Evolutionary conservation across 2,329 filamentous ascomycete genomes (phyloP), one percentile per base, ranked within the genome.

Genomic region (Biscogniauxia mediterranea): DNA sequence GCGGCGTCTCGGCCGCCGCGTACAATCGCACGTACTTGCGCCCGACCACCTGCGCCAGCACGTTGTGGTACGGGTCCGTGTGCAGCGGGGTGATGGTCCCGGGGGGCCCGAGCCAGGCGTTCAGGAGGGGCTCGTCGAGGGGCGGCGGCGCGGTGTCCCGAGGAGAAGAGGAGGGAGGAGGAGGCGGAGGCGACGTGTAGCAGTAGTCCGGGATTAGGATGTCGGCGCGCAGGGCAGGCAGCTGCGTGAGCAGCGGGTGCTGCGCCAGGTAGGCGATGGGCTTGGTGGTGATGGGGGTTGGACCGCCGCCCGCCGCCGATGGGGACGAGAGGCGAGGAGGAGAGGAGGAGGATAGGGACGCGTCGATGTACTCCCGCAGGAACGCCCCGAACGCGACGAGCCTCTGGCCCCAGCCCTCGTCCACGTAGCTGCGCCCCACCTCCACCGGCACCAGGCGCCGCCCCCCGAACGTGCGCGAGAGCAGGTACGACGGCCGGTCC

Each of bases 21-120:
- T 97, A 98, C 1, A 98, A 80, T 1, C 95, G 84, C n/a, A 98
- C 79, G 74, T 98, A 98, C 76, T 99, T 99, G 60, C 85, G 82
- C 0, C 95, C 95, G 0, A 96, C 91, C 0, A 96, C 90, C 75
- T 98, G 95, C 23, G 89, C 89, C 4, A 98, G 84, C 54, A 98
- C 85, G 71, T 98, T 98, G 73, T 97, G 92, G 74, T 97, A 96
- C 1, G 91, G 92, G 71, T 98, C 95, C 1, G 92, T 96, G 75
- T 99, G 95, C 0, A 98, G 80, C 1, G 95, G 95, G 0, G 93
- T 97, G 65, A 97, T 93, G 0, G 95, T 98, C 55, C 87, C 88
- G 0, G 87, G 81, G 0, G 95, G 95, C 0, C 95, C 95, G 65
- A 98, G 89, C 95, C 95, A 99, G 7, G 92, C 93, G 75, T 98